Percentiles rank a stretch among this genome's conserved stretches.
Conservation (phyloP, 1,284 basidiomycete genomes). For the Coniophora puteana region DNA sequence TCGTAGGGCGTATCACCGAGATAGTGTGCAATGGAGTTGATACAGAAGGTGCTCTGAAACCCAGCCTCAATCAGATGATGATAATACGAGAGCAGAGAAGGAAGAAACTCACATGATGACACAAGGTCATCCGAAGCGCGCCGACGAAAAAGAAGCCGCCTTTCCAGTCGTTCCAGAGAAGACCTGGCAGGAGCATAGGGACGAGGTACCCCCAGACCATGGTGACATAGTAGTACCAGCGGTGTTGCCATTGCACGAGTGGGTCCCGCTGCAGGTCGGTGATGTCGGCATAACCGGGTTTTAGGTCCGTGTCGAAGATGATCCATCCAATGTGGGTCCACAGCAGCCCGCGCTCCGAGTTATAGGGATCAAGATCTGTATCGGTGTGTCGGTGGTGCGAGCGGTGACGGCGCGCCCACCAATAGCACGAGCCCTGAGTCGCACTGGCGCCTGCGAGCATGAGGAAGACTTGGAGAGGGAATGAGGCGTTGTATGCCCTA, state of each 20-base stretch:
- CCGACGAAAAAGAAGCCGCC: slow-evolving; percentile 84
- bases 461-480: slow-evolving; percentile 72
- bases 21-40: slow-evolving; percentile 90
- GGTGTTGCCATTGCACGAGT: slow-evolving; percentile 84
- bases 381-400: slow-evolving; percentile 91
- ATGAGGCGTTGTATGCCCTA: slow-evolving; percentile 80
- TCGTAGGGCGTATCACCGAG: slow-evolving; percentile 84
- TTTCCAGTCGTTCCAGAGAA: slow-evolving; percentile 79
- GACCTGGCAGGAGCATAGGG: slow-evolving; percentile 73
- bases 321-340: slow-evolving; percentile 92
- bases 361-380: slow-evolving; percentile 89
- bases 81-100: slow-evolving; percentile 4
- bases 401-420: slow-evolving; percentile 91
- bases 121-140: slow-evolving; percentile 56
- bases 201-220: slow-evolving; percentile 68
- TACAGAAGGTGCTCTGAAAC: slow-evolving; percentile 80
- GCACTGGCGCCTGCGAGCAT: slow-evolving; percentile 80
- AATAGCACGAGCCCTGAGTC: slow-evolving; percentile 86
- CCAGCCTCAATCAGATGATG: slow-evolving; percentile 10
- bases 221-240: slow-evolving; percentile 66
- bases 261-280: slow-evolving; percentile 77
- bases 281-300: slow-evolving; percentile 75
- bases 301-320: slow-evolving; percentile 76
- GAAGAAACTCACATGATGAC: slow-evolving; percentile 72
- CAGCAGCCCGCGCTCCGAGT: slow-evolving; percentile 76